Conservation (phyloP, 495 filamentous ascomycete species). For the Tuber melanosporum region DNA sequence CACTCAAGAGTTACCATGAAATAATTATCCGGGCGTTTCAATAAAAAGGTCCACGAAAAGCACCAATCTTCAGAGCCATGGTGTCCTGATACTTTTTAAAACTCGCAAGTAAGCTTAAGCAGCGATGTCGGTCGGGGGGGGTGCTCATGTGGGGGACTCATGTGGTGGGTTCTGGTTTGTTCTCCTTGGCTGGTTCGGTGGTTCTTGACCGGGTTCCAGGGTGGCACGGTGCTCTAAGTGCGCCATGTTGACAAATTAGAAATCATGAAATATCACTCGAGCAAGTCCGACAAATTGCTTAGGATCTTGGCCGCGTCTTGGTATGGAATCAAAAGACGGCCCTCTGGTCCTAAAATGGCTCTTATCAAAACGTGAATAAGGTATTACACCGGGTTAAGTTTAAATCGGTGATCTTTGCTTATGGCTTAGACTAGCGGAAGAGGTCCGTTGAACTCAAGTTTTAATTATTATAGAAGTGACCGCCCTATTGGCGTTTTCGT, state of each 20-base stretch:
- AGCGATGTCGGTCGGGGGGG: background rate
- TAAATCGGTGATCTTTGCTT: background rate
- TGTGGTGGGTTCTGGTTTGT: background rate
- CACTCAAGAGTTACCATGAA: background rate
- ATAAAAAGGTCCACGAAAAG: background rate
- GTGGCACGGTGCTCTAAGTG: background rate
- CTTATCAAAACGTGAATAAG: background rate
- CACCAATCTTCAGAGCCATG: background rate
- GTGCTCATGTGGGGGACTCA: background rate
- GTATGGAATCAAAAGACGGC: background rate
- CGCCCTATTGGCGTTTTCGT: background rate
- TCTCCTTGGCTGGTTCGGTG: background rate
- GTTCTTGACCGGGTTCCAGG: background rate
- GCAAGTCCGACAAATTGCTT: background rate
- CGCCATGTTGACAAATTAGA: background rate
- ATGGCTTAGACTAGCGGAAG: background rate
- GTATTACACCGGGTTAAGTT: background rate
- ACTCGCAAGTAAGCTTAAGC: background rate
- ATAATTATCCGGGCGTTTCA: background rate
- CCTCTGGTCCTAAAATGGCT: background rate
- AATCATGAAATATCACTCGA: background rate
- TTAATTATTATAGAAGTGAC: background rate
- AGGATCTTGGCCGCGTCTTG: background rate
- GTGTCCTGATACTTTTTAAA: background rate
- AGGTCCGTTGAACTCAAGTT: background rate